Base-by-base conservation (phyloP, 306 rosid species). In the Dicorynia guianensis region DNA sequence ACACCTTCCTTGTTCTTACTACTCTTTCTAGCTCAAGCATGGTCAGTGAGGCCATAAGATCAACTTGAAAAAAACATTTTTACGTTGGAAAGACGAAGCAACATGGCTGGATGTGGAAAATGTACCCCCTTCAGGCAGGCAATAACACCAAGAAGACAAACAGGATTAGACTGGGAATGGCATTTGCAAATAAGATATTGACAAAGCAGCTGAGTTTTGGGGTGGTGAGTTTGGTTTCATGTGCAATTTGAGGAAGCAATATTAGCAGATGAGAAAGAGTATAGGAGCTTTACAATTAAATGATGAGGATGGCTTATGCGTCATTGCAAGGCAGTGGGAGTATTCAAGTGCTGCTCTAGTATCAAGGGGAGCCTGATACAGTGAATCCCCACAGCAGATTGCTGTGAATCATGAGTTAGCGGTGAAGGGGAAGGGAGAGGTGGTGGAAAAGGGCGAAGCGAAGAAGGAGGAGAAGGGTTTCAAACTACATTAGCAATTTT, bases 71-170 rank as follows among this genome's bases (percentile, higher is more conserved):
- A 64, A 54, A 82, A 69, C 76, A 76, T 90, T 18, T 90, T 94
- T 73, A 88, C 92, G 65, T 60, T 92, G n/a, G 97, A 91, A 8
- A 96, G 98, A 14, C 98, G 92, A 71, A 94, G 98, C 84, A 92
- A 94, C 90, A 94, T 94, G 97, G 98, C 96, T 7, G 96, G 96
- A 8, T 82, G 98, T 0, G 97, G 98, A 5, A 97, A 0, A 14
- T 61, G 0, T 71, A 79, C 34, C 96, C 98, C 1, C 89, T 94
- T 57, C 93, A 92, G 71, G 83, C 62, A 18, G 88, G 81, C 82
- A 87, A 81, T 11, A 88, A 87, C 13, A 9, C 0, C 1, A 66
- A 8, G 58, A 79, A 84, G 60, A 79, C 58, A 2, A 76, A 72
- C 11, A 86, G 88, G 30, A 5, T 87, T 5, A 86, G 90, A 5